Conservation (phyloP, 2,329 filamentous ascomycete genomes). For the Fusarium sp. region DNA sequence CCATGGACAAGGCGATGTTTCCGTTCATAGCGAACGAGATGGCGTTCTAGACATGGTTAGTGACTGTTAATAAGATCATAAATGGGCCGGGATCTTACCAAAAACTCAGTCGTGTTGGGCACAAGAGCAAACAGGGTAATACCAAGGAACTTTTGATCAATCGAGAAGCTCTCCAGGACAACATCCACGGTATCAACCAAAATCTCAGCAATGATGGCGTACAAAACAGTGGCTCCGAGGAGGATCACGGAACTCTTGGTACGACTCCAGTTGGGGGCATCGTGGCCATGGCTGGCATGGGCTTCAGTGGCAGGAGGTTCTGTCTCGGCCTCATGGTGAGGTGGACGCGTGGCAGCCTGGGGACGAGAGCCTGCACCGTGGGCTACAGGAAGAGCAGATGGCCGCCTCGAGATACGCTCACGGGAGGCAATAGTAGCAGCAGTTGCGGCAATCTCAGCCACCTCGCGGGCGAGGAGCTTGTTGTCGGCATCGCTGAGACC, state of each 20-base stretch:
- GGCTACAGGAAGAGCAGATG: constrained; percentile 47
- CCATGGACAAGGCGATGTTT: constrained; percentile 98
- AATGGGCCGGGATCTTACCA: constrained; percentile 67
- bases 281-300: constrained; percentile 75
- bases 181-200: constrained; percentile 96
- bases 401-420: constrained; percentile 65
- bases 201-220: constrained; percentile 97
- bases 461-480: constrained; percentile 82
- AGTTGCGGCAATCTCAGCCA: constrained; percentile 93
- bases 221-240: constrained; percentile 87
- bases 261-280: constrained; percentile 98
- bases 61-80: too few species aligned
- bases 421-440: constrained; percentile 88
- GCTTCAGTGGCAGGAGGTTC: constrained; percentile 50
- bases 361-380: constrained; percentile 34
- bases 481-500: constrained; percentile 87
- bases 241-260: constrained; percentile 91
- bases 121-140: constrained; percentile 97
- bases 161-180: constrained; percentile 88
- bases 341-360: constrained; percentile 50
- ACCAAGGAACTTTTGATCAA: constrained; percentile 97
- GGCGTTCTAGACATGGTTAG: constrained; percentile 75
- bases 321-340: constrained; percentile 35
- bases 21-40: constrained; percentile 99
- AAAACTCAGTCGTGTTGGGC: constrained; percentile 96